These are phyloP conservation scores for Gyrodon lividus DNA, from an alignment of 768 basidiomycete genomes.

Conservation along the genomic window DNA sequence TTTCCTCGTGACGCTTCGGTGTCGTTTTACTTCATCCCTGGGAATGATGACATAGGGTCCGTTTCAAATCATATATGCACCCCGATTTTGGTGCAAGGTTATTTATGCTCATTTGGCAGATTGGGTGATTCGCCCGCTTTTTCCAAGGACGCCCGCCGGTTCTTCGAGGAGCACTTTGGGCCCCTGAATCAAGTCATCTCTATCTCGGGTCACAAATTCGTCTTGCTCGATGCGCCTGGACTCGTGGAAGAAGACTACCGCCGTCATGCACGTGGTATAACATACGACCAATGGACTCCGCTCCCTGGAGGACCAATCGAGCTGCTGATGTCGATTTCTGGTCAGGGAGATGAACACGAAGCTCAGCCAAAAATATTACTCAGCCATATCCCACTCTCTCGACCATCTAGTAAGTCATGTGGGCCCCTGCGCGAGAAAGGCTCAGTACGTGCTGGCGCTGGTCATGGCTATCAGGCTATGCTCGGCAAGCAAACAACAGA, in stretches of 20 bases:
- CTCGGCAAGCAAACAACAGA: constrained; percentile 75
- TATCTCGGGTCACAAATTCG: constrained; percentile 67
- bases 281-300: constrained; percentile 58
- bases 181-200: constrained; percentile 60
- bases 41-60: constrained; percentile 80
- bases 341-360: constrained; percentile 30
- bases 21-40: constrained; percentile 60
- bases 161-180: constrained; percentile 66
- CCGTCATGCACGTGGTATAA: constrained; percentile 46
- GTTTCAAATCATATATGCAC: constrained; percentile 17
- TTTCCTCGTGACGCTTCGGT: constrained; percentile 46
- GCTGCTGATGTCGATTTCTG: constrained; percentile 48
- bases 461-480: constrained; percentile 80
- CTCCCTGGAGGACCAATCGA: constrained; percentile 54
- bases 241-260: constrained; percentile 81
- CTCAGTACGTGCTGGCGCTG: constrained; percentile 71
- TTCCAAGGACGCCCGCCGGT: constrained; percentile 52
- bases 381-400: constrained; percentile 81
- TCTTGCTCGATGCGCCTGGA: constrained; percentile 75
- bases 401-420: constrained; percentile 72
- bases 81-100: not conserved
- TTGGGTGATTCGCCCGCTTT: constrained; percentile 53
- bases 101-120: constrained; percentile 31
- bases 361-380: constrained; percentile 54
- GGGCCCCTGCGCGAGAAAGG: constrained; percentile 75